Percentiles rank a stretch among this genome's conserved stretches.
These are phyloP conservation scores for Coemansia sp. DNA, from an alignment of 192 early-diverging fungal species.

Conservation along the genomic window DNA sequence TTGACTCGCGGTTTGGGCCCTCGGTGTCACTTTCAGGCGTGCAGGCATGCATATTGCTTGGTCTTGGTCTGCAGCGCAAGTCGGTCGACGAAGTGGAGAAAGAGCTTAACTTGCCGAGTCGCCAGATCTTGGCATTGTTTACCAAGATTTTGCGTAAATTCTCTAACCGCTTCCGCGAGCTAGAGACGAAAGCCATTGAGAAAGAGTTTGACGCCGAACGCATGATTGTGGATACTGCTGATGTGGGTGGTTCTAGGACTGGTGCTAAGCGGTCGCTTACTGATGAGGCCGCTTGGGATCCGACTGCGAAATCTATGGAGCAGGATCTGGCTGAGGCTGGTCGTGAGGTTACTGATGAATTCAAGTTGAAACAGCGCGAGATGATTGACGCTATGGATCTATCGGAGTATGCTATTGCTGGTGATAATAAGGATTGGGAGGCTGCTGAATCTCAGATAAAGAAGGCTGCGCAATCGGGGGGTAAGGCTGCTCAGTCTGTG, in stretches of 20 bases:
- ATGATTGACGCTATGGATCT: conserved; percentile 79
- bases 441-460: conserved; percentile 70
- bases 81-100: conserved; percentile 85
- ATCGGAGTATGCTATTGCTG: conserved; percentile 75
- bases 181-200: conserved; percentile 53
- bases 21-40: conserved; percentile 78
- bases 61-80: conserved; percentile 94
- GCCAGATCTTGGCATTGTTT: conserved; percentile 92
- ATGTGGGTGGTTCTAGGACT: conserved; percentile 21
- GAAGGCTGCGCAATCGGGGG: conserved; percentile 48
- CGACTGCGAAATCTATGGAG: conserved; percentile 72
- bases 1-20: conserved; percentile 62
- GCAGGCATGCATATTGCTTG: conserved; percentile 84
- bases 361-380: conserved; percentile 77
- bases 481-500: conserved; percentile 49
- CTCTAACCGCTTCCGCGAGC: conserved; percentile 65
- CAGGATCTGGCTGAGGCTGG: conserved; percentile 88
- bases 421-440: conserved; percentile 72
- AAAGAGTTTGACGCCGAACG: conserved; percentile 36
- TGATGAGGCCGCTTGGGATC: conserved; percentile 90
- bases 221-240: neutral
- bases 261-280: conserved; percentile 31
- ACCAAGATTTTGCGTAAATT: conserved; percentile 92
- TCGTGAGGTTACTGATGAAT: conserved; percentile 64
- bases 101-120: conserved; percentile 80